These are phyloP conservation scores for Melastoma malabathricum DNA, from an alignment of 345 rosid species.

Conservation along the genomic window DNA sequence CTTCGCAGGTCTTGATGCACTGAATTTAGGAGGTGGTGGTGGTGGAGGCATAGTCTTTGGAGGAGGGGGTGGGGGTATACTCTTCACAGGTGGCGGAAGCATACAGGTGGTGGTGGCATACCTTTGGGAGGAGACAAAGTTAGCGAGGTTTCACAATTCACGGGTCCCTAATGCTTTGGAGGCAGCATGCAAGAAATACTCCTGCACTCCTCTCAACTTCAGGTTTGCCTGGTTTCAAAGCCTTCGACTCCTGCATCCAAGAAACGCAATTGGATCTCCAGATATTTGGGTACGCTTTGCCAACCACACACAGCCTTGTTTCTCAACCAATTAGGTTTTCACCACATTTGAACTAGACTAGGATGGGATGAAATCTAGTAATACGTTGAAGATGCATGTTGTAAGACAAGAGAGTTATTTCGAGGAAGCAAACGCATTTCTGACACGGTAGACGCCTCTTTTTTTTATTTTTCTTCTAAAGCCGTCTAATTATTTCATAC, in stretches of 20 bases:
- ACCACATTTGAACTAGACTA: too few relatives aligned
- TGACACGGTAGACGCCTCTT: too few relatives aligned
- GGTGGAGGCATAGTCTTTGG: constrained; percentile 35
- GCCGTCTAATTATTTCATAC: not conserved
- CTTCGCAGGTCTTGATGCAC: constrained; percentile 6
- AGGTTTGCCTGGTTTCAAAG: constrained; percentile 17
- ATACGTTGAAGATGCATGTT: too few relatives aligned
- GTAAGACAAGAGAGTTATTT: too few relatives aligned
- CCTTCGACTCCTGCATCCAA: constrained; percentile 33
- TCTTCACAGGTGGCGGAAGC: constrained; percentile 24
- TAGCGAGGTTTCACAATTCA: not conserved
- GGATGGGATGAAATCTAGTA: too few relatives aligned
- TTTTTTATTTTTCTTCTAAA: not conserved
- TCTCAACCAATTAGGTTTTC: not conserved
- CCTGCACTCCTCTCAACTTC: constrained; percentile 12
- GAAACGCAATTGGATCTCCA: constrained; percentile 12
- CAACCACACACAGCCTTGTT: not conserved
- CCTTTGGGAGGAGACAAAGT: constrained; percentile 19
- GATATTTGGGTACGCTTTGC: not conserved
- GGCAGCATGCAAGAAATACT: constrained; percentile 31
- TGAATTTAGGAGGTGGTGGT: constrained; percentile 43
- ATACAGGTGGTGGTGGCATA: constrained; percentile 34
- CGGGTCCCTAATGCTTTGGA: constrained; percentile 21
- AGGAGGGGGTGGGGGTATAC: constrained; percentile 9
- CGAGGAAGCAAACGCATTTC: too few relatives aligned